Conservation (phyloP, 805 yeast species). For the Pichia exigua region DNA sequence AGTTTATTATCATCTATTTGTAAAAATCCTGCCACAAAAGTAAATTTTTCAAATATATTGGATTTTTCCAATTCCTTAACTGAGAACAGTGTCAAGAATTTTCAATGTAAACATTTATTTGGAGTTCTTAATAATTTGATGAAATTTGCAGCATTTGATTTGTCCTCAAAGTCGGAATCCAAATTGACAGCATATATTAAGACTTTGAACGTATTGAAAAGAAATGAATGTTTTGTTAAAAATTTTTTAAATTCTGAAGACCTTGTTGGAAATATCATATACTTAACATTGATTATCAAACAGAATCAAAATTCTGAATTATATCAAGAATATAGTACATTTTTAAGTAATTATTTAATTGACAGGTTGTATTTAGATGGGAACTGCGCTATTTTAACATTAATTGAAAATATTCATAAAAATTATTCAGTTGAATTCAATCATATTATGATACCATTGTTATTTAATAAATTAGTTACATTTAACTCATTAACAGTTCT, state of each 20-base stretch:
- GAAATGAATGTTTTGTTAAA: neutral
- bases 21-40: neutral
- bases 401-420: slow-evolving; percentile 7
- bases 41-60: neutral
- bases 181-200: neutral
- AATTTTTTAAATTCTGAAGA: neutral
- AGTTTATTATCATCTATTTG: slow-evolving; percentile 24
- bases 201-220: neutral
- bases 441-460: slow-evolving; percentile 21
- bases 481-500: slow-evolving; percentile 16
- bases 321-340: neutral
- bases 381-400: neutral
- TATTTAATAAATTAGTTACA: slow-evolving; percentile 23
- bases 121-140: slow-evolving; percentile 14
- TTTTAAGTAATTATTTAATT: slow-evolving; percentile 9
- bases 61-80: neutral
- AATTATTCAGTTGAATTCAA: slow-evolving; percentile 10
- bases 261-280: slow-evolving; percentile 5
- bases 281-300: neutral
- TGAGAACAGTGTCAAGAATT: neutral
- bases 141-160: slow-evolving; percentile 5
- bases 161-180: neutral
- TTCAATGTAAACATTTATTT: slow-evolving; percentile 34
- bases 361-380: slow-evolving; percentile 8
- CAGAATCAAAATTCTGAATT: neutral